Evolutionary conservation across 805 yeast genomes (phyloP), one percentile per base, ranked within the genome.

Genomic region (Isabelozyma heimii): DNA sequence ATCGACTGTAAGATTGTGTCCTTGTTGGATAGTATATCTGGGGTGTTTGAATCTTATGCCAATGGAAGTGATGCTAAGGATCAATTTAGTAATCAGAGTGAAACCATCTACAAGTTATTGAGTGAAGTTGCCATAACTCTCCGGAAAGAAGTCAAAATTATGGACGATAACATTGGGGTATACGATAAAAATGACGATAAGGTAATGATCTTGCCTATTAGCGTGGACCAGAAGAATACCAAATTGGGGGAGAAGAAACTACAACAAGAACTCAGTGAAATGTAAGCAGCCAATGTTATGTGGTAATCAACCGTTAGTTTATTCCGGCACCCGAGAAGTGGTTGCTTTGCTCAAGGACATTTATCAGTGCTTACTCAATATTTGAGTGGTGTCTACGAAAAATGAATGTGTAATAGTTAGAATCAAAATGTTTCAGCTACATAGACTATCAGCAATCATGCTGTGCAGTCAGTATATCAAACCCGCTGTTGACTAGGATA

Each of bases 181-280:
- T 69, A 63, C 51, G 73, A 73, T 37, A 68, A 72, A 45, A 73
- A 75, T 48, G 72, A 74, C 15, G 77, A 76, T 44, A 60, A 60
- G 30, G 59, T 79, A 16, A 79, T 79, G 69, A 78, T 87, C 38
- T 70, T 87, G 26, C 94, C 96, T 1, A 77, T 87, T 2, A 75
- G 78, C 40, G 80, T 87, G 20, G 86, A 84, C 45, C 84, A 84
- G 53, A 85, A 85, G 67, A 89, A 90, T 35, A 81, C 88, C 5
- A 76, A 80, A 69, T 76, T 85, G 27, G 90, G 91, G 2, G 69
- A 71, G 38, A 76, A 71, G 53, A 85, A 86, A 61, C 69, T 86
- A 44, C 66, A 71, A 8, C 76, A 74, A 41, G 83, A 82, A 55
- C 51, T 83, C 46, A 49, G n/a, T 30, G 35, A 30, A 13, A 30